Conservation (phyloP, 305 asterid species). For the Fraxinus ornus region DNA sequence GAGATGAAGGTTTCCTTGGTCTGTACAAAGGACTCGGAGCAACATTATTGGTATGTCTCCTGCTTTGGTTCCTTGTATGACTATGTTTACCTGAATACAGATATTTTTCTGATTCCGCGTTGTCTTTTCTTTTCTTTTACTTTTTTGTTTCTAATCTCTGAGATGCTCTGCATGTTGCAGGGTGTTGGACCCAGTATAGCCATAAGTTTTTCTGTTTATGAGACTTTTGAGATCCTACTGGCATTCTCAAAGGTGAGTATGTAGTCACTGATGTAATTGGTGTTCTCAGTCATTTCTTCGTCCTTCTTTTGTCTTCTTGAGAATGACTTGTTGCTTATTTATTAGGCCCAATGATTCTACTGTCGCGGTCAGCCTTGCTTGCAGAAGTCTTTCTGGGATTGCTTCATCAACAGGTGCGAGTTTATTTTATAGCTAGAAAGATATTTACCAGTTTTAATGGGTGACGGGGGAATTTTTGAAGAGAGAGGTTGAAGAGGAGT, state of each 20-base stretch:
- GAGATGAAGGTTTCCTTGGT: slow-evolving; percentile 92
- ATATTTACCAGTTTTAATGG: neutral
- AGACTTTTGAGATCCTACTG: slow-evolving; percentile 68
- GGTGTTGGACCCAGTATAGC: slow-evolving; percentile 98
- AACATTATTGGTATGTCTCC: slow-evolving; percentile 67
- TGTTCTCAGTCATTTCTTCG: neutral
- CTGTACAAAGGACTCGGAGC: slow-evolving; percentile 96
- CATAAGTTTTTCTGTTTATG: slow-evolving; percentile 92
- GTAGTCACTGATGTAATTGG: neutral
- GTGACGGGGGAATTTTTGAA: neutral
- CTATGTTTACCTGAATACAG: slow-evolving; percentile 2
- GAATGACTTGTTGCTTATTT: slow-evolving; percentile 9
- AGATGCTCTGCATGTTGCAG: slow-evolving; percentile 39
- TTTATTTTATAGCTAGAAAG: neutral
- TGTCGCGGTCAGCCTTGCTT: slow-evolving; percentile 71
- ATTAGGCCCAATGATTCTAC: slow-evolving; percentile 83
- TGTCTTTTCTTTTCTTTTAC: neutral
- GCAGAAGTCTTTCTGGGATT: slow-evolving; percentile 96
- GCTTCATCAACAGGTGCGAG: slow-evolving; percentile 84
- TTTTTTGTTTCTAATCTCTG: neutral
- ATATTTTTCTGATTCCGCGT: neutral
- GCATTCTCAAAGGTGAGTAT: slow-evolving; percentile 58
- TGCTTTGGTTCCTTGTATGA: neutral
- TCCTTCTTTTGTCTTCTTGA: slow-evolving; percentile 1
- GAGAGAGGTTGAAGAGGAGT: neutral